A percentile compares a stretch with the other conserved stretches of the same genome.
Conservation (phyloP, 2,329 filamentous ascomycete genomes). For the Rutstroemia sp. region DNA sequence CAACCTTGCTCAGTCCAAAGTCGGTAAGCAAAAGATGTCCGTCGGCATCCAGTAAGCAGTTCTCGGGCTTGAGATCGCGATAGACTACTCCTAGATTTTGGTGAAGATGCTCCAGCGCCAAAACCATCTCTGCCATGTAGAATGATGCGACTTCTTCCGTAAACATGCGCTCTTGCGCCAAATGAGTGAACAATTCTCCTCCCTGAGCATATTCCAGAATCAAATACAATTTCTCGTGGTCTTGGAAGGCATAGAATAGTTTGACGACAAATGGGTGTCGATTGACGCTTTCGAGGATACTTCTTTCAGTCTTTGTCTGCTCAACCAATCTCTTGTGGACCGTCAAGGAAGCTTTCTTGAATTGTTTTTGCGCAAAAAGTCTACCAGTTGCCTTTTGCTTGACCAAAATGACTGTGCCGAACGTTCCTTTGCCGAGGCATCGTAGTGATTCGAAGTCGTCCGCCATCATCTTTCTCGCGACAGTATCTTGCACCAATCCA, state of each 20-base stretch:
- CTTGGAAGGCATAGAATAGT: constrained; percentile 96
- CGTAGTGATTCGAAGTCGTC: constrained; percentile 85
- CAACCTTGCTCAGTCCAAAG: constrained; percentile 93
- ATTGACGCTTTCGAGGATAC: constrained; percentile 92
- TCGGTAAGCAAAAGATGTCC: constrained; percentile 93
- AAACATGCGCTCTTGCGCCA: constrained; percentile 93
- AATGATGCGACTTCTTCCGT: constrained; percentile 82
- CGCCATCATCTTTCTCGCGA: constrained; percentile 74
- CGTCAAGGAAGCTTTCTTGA: constrained; percentile 91
- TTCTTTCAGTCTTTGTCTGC: constrained; percentile 94
- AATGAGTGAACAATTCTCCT: constrained; percentile 92
- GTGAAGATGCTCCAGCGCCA: constrained; percentile 90
- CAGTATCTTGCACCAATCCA: constrained; percentile 40
- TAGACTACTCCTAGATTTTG: constrained; percentile 90
- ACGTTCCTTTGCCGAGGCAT: constrained; percentile 93
- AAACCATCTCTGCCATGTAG: constrained; percentile 97
- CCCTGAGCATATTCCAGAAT: constrained; percentile 97
- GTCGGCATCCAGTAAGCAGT: constrained; percentile 85
- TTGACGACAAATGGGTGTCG: constrained; percentile 97
- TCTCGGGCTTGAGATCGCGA: constrained; percentile 94
- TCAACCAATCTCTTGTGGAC: constrained; percentile 95
- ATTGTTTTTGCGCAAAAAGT: constrained; percentile 95
- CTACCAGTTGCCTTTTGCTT: constrained; percentile 82
- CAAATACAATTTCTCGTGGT: constrained; percentile 93
- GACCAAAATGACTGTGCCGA: constrained; percentile 89